These are phyloP conservation scores for Priceomyces carsonii DNA, from an alignment of 805 yeast species.

Conservation along the genomic window DNA sequence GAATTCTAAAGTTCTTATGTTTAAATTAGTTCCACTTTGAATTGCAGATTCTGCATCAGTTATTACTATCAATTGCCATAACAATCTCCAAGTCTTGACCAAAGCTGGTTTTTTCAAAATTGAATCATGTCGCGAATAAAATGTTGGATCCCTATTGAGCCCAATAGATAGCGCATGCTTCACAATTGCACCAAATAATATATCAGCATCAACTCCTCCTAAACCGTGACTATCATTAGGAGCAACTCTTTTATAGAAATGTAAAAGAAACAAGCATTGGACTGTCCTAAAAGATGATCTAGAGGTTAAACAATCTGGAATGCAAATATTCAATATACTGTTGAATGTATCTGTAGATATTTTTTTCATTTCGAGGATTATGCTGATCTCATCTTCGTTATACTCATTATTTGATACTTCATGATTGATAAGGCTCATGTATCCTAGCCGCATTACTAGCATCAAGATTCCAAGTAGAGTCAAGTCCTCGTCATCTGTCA, in stretches of 20 bases:
- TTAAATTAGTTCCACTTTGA: slow-evolving; percentile 31
- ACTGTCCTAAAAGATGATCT: slow-evolving; percentile 37
- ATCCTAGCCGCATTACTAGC: slow-evolving; percentile 34
- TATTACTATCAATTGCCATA: slow-evolving; percentile 33
- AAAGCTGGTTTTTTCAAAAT: slow-evolving; percentile 28
- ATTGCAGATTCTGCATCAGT: slow-evolving; percentile 35
- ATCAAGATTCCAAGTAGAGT: slow-evolving; percentile 29
- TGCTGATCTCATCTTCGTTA: slow-evolving; percentile 23
- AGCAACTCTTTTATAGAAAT: slow-evolving; percentile 35
- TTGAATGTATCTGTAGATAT: slow-evolving; percentile 28
- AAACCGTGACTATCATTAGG: slow-evolving; percentile 46
- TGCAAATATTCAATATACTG: slow-evolving; percentile 34
- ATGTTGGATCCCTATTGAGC: slow-evolving; percentile 39
- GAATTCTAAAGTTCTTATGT: slow-evolving; percentile 24
- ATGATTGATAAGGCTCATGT: slow-evolving; percentile 39
- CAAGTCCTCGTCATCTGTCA: slow-evolving; percentile 33
- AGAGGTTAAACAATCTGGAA: slow-evolving; percentile 29
- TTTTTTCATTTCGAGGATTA: slow-evolving; percentile 31
- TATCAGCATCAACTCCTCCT: slow-evolving; percentile 39
- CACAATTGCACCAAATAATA: slow-evolving; percentile 36
- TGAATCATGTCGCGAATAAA: slow-evolving; percentile 27
- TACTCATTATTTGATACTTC: slow-evolving; percentile 27
- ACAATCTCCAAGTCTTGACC: slow-evolving; percentile 33
- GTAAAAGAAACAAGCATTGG: slow-evolving; percentile 32
- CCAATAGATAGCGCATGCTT: slow-evolving; percentile 43